These are phyloP conservation scores for Magnusiomyces fungicola DNA, from an alignment of 1,139 yeast genomes.

Conservation along the genomic window DNA sequence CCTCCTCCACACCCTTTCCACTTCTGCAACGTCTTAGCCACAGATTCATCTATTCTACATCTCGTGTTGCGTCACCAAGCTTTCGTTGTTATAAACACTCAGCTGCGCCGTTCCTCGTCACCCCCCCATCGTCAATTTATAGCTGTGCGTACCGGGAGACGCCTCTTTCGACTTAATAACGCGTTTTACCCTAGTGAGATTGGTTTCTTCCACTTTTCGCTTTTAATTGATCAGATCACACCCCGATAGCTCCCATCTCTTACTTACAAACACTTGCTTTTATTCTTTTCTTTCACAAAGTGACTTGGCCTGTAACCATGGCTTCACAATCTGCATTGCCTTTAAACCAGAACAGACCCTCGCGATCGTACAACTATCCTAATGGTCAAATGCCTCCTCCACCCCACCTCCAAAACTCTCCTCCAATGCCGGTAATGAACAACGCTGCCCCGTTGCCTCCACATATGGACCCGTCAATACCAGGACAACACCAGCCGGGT, in stretches of 20 bases:
- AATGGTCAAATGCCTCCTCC: neutral
- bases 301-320: neutral
- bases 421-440: neutral
- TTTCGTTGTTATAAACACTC: neutral
- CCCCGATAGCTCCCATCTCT: neutral
- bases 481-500: neutral
- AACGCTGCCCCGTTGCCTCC: neutral
- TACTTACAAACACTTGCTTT: neutral
- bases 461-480: neutral
- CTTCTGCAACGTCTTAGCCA: neutral
- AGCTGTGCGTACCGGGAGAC: too few species aligned
- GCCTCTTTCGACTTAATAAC: too few species aligned
- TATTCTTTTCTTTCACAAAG: neutral
- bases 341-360: neutral
- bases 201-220: neutral
- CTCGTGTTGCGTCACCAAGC: neutral
- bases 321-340: neutral
- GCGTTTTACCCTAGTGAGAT: too few species aligned
- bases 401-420: neutral
- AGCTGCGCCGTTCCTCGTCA: too few species aligned
- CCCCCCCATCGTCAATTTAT: too few species aligned
- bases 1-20: neutral
- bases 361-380: neutral
- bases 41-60: neutral
- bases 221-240: neutral